Base-by-base conservation (phyloP, 2,329 filamentous ascomycete genomes). In the Blumeriella jaapii region DNA sequence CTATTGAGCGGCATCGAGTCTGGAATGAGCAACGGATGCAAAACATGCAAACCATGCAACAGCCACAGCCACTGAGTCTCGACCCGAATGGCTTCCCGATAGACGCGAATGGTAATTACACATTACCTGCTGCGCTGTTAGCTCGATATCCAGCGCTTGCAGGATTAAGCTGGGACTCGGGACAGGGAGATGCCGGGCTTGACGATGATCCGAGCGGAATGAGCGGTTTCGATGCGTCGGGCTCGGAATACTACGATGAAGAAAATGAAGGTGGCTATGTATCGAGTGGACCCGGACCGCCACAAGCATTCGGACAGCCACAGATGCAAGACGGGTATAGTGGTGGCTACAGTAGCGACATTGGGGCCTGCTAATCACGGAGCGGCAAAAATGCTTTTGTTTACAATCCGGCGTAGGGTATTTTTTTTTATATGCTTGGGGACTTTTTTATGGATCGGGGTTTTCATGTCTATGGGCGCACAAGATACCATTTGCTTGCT, bases 121-220 rank as follows among this genome's bases (percentile, higher is more conserved):
- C 71, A 23, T 68, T 96, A n/a, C 91, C 91, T 1, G 82, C 83
- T 3, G 89, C 89, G 1, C 64, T 98, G 31, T 64, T 96, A 24
- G 82, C 82, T 12, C 91, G 96, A 54, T 96, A 95, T 58, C 91
- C 91, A 9, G 87, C 85, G 3, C 64, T 98, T n/a, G 86, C 87
- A 15, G 81, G 78, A 35, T 71, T 96, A 55, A 87, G 89, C 53
- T 96, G 89, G 12, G 71, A 78, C 34, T 71, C 93, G 55, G 71
- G 78, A 26, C 70, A 79, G n/a, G 66, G 66, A 4, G 61, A 59
- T 16, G 52, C 68, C 5, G 74, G 75, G 12, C 68, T 78, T 39
- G 79, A 86, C 25, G 81, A 84, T 31, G 82, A 84, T 42, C 60
- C 82, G n/a, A 83, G 78, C 50, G 82, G 82, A 0, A 69, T 80